phyloP scores from a whole-genome alignment of 768 basidiomycete genomes.

The Cystobasidium onofrii region DNA sequence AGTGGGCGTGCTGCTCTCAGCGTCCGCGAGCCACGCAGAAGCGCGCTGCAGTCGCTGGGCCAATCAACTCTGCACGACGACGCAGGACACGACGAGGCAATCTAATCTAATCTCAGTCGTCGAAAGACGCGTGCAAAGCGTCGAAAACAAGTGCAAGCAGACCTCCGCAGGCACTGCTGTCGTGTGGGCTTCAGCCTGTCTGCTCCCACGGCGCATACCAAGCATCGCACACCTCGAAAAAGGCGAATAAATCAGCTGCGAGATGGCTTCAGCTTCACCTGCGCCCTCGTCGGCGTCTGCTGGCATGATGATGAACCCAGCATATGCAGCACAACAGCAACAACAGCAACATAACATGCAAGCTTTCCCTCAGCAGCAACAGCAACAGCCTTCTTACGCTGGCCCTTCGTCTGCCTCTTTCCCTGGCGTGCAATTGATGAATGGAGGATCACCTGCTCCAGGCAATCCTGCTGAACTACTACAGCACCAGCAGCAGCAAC shows the following conservation, averaged over 20 bases:
- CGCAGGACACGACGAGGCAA: neutral
- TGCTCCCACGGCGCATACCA: too few species aligned
- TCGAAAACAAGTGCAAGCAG: neutral
- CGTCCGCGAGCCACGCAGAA: neutral
- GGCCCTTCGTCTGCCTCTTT: neutral
- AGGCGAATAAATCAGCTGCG: neutral
- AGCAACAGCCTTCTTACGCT: neutral
- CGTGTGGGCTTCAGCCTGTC: too few species aligned
- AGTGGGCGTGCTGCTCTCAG: neutral
- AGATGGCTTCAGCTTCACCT: neutral
- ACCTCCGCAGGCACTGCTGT: neutral
- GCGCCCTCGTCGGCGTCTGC: neutral
- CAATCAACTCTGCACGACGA: neutral
- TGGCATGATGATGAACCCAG: neutral
- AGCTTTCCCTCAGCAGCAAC: neutral
- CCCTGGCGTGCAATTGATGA: neutral
- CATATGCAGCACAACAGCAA: neutral
- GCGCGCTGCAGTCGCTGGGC: neutral
- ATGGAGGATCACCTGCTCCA: neutral
- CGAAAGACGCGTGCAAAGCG: neutral
- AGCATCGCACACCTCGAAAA: too few species aligned
- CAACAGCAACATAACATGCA: slow-evolving; percentile 4
- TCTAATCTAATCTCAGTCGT: neutral
- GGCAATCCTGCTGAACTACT: neutral
- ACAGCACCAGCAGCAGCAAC: neutral